phyloP scores from a whole-genome alignment of 495 filamentous ascomycete genomes.

The Aspergillus wentii region DNA sequence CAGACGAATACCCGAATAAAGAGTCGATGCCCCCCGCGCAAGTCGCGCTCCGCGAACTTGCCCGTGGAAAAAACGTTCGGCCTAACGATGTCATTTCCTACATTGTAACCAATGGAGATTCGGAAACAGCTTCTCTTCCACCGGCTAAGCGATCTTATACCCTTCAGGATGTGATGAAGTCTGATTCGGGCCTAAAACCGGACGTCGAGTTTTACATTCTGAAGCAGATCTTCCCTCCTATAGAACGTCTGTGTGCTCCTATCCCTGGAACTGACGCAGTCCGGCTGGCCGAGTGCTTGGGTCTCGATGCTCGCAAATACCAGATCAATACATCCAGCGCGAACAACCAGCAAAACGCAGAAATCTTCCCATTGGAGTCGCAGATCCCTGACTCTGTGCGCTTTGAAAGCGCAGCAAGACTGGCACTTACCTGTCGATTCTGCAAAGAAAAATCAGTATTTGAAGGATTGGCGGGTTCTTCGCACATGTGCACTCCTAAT shows the following conservation, averaged over 20 bases:
- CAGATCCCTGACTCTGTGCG: slow-evolving; percentile 82
- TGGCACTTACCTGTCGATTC: slow-evolving; percentile 71
- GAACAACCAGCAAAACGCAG: slow-evolving; percentile 46
- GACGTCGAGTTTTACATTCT: slow-evolving; percentile 95
- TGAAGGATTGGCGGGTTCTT: slow-evolving; percentile 60
- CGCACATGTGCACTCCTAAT: slow-evolving; percentile 57
- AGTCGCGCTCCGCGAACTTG: slow-evolving; percentile 83
- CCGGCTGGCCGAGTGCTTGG: slow-evolving; percentile 86
- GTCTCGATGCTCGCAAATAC: slow-evolving; percentile 86
- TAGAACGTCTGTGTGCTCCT: slow-evolving; percentile 95
- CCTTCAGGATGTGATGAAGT: slow-evolving; percentile 76
- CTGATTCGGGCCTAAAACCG: slow-evolving; percentile 66
- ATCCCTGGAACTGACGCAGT: slow-evolving; percentile 86
- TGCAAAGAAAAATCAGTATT: slow-evolving; percentile 71
- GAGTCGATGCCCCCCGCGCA: slow-evolving; percentile 97
- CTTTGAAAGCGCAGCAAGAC: slow-evolving; percentile 71
- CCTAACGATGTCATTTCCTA: slow-evolving; percentile 95
- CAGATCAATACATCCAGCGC: slow-evolving; percentile 57
- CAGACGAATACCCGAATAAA: slow-evolving; percentile 87
- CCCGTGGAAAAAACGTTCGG: slow-evolving; percentile 79
- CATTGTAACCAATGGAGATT: slow-evolving; percentile 78
- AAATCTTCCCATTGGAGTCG: slow-evolving; percentile 83
- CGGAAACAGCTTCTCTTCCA: slow-evolving; percentile 56
- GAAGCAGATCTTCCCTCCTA: slow-evolving; percentile 97
- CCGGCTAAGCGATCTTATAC: slow-evolving; percentile 85